phyloP scores from a whole-genome alignment of 2,329 filamentous ascomycete genomes.

The Colletotrichum euphorbiae region DNA sequence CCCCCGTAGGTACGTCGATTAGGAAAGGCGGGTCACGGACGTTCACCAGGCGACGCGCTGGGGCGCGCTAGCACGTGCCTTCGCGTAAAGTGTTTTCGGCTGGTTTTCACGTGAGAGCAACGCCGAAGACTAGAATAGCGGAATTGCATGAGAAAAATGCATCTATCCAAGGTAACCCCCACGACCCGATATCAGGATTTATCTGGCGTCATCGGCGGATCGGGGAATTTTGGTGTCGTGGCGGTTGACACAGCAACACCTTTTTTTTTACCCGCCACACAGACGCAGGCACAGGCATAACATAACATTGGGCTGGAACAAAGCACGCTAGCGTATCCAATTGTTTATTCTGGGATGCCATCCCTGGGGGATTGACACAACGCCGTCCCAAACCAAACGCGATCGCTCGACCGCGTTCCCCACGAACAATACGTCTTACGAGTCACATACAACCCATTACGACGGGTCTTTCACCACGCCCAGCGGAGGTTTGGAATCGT shows the following conservation, averaged over 20 bases:
- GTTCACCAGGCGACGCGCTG: constrained; percentile 40
- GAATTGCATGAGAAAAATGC: background rate
- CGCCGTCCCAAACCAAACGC: constrained; percentile 29
- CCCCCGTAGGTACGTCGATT: no score
- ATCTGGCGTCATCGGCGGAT: constrained; percentile 30
- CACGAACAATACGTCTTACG: constrained; percentile 34
- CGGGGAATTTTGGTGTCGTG: constrained; percentile 31
- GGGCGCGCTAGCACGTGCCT: constrained; percentile 33
- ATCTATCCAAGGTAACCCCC: background rate
- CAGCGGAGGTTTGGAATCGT: constrained; percentile 18
- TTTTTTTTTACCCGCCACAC: constrained; percentile 13
- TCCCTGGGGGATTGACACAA: constrained; percentile 37
- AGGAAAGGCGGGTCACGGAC: constrained; percentile 17
- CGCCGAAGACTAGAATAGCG: no score
- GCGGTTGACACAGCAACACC: constrained; percentile 36
- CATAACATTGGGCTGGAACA: constrained; percentile 23
- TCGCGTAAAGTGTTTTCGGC: constrained; percentile 31
- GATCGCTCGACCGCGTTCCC: constrained; percentile 37
- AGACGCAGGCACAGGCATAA: constrained; percentile 26
- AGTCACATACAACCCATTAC: constrained; percentile 27
- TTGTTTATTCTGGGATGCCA: constrained; percentile 36
- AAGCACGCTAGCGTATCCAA: constrained; percentile 20
- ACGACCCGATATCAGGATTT: constrained; percentile 24
- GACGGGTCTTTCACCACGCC: constrained; percentile 18
- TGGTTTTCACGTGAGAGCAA: background rate